Evolutionary conservation across 768 basidiomycete species (phyloP), one percentile per base, ranked within the genome.

Genomic region (Mycena vulgaris): DNA sequence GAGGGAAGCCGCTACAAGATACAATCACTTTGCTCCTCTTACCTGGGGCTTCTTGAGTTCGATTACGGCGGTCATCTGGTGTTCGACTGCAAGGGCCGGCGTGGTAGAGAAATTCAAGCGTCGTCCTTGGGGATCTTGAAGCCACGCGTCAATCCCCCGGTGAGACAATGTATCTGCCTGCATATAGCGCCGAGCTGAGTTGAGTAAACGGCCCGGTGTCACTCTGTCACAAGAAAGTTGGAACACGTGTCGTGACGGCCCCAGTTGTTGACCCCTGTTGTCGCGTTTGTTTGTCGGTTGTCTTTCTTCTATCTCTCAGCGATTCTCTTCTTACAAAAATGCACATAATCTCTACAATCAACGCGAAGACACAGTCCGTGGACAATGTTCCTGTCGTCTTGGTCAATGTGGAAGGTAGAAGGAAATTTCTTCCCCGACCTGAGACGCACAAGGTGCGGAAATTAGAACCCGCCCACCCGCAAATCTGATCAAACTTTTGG

Each of bases 341-440:
- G 73, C 70, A 63, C 25, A 47, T 72, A 57, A 40, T 39, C 35
- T 74, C 73, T 2, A 74, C 67, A 23, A 67, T 74, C 9, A 74
- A 71, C 30, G 13, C 67, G 4, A 42, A 48, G 17, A 69, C 64
- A 0, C 62, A 63, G 27, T 60, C 68, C 1, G 16, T 13, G 3
- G 63, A 65, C 7, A 67, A 74, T 40, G 23, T 74, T 10, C 62
- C 70, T 1, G 73, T 74, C 40, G 37, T 74, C 35, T 27, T 69
- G 8, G 59, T 69, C 49, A 66, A 27, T 10, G 55, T 74, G 7
- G 66, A 56, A 3, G 70, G 70, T 1, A 67, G 49, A 4, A 37
- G 57, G 33, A 69, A 71, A 49, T 72, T 74, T 62, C 62, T 71
- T 5, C 58, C 69, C 13, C 62, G 69, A 5, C 60, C 73, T 0